Evolutionary conservation across 129 eudicot species (phyloP).

Genomic region (Flaveria linearis): DNA sequence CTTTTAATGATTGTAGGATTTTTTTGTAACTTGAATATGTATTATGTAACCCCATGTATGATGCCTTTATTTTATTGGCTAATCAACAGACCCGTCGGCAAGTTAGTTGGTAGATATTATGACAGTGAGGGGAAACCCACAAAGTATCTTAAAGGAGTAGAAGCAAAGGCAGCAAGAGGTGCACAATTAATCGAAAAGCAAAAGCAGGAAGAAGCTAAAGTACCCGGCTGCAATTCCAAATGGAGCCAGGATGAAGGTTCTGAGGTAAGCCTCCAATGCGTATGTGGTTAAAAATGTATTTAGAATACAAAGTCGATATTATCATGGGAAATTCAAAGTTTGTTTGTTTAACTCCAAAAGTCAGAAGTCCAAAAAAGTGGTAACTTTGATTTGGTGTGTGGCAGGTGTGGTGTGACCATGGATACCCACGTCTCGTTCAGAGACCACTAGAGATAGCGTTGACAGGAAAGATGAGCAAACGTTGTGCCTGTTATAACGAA

Average conservation of each 20-base stretch:
- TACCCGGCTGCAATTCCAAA: slow-evolving; percentile 82
- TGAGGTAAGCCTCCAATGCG: slow-evolving; percentile 55
- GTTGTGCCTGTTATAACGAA: slow-evolving; percentile 79
- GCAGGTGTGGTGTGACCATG: slow-evolving; percentile 95
- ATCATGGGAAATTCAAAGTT: background rate
- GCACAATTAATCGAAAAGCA: slow-evolving; percentile 88
- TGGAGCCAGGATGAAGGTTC: slow-evolving; percentile 98
- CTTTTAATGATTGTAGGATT: background rate
- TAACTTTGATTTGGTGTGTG: slow-evolving; percentile 15
- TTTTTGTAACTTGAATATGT: background rate
- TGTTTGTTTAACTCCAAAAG: slow-evolving; percentile 4
- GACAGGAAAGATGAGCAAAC: slow-evolving; percentile 94
- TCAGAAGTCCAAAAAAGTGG: background rate
- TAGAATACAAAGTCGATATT: background rate
- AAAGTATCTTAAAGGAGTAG: slow-evolving; percentile 86
- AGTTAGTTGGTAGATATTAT: slow-evolving; percentile 80
- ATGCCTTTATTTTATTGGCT: background rate
- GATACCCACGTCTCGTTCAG: slow-evolving; percentile 90
- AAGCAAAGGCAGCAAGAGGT: slow-evolving; percentile 96
- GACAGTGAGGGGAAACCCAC: slow-evolving; percentile 70
- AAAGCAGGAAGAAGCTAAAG: slow-evolving; percentile 80
- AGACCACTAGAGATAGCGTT: slow-evolving; percentile 81
- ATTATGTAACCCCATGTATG: background rate
- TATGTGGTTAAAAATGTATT: background rate
- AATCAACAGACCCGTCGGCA: slow-evolving; percentile 63